Conservation (phyloP, 306 rosid species). For the Luffa acutangula region DNA sequence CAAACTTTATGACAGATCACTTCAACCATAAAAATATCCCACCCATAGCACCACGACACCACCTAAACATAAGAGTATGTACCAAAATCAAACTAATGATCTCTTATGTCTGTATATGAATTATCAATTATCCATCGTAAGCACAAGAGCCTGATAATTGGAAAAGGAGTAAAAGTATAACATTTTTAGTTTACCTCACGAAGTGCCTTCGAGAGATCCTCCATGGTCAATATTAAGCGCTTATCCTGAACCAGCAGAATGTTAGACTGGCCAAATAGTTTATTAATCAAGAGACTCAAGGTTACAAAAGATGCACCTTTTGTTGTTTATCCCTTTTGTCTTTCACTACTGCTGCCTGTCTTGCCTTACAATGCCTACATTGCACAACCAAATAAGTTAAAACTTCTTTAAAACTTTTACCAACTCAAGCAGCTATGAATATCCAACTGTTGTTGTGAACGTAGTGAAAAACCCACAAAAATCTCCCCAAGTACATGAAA, state of each 20-base stretch:
- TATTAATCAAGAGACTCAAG: background rate
- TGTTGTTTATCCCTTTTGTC: conserved; percentile 94
- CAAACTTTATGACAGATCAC: background rate
- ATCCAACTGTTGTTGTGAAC: background rate
- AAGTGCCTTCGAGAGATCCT: conserved; percentile 16
- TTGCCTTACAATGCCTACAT: conserved; percentile 85
- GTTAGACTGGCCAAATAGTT: conserved; percentile 7
- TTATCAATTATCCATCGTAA: background rate
- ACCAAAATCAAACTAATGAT: background rate
- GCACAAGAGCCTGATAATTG: background rate
- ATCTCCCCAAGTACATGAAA: background rate
- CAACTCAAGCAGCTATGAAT: background rate
- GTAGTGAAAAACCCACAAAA: background rate
- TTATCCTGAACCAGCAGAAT: conserved; percentile 55
- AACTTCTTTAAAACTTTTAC: background rate
- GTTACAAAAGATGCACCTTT: conserved; percentile 44
- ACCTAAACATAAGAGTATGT: too few species aligned
- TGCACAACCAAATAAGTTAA: conserved; percentile 11
- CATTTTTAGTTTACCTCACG: conserved; percentile 5
- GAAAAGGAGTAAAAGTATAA: background rate
- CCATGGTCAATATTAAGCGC: conserved; percentile 31
- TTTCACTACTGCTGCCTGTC: conserved; percentile 70
- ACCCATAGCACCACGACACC: too few species aligned
- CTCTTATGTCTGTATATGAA: background rate
- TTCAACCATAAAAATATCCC: background rate